phyloP scores from a whole-genome alignment of 2,329 filamentous ascomycete species.

The Aspergillus pseudoglaucus region DNA sequence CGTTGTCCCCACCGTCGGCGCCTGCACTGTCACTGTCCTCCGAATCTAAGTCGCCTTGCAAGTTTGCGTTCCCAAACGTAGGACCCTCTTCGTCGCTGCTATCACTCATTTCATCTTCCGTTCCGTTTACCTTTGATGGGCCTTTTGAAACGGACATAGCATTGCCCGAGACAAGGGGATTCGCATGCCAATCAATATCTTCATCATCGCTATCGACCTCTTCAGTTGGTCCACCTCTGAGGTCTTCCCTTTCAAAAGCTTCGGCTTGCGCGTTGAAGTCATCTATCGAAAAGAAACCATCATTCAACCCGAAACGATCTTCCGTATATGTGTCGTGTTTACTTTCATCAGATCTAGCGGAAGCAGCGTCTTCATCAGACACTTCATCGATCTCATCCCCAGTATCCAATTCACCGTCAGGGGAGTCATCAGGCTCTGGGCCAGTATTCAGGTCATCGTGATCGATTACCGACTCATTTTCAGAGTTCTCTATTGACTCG shows the following conservation, averaged over 20 bases:
- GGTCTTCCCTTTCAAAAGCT: slow-evolving; percentile 80
- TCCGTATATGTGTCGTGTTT: slow-evolving; percentile 53
- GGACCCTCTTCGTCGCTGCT: slow-evolving; percentile 62
- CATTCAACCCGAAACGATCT: slow-evolving; percentile 82
- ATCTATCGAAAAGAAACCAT: slow-evolving; percentile 96
- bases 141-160: slow-evolving; percentile 5
- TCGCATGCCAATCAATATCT: slow-evolving; percentile 81
- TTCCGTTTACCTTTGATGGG: slow-evolving; percentile 13
- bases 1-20: slow-evolving; percentile 54
- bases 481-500: slow-evolving; percentile 9
- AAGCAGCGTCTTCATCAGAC: slow-evolving; percentile 15
- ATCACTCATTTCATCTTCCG: slow-evolving; percentile 34
- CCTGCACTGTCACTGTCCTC: slow-evolving; percentile 52
- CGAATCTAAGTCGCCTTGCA: slow-evolving; percentile 58
- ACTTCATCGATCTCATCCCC: slow-evolving; percentile 8
- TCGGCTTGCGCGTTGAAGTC: slow-evolving; percentile 94
- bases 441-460: slow-evolving; percentile 8
- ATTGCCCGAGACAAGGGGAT: slow-evolving; percentile 54
- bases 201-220: slow-evolving; percentile 68
- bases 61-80: slow-evolving; percentile 73
- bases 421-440: slow-evolving; percentile 5
- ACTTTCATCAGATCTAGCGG: slow-evolving; percentile 13
- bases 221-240: slow-evolving; percentile 66
- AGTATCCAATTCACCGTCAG: slow-evolving; percentile 6
- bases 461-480: slow-evolving; percentile 6